Conservation (phyloP, 805 yeast species). For the Cyberlindnera xylosilytica region DNA sequence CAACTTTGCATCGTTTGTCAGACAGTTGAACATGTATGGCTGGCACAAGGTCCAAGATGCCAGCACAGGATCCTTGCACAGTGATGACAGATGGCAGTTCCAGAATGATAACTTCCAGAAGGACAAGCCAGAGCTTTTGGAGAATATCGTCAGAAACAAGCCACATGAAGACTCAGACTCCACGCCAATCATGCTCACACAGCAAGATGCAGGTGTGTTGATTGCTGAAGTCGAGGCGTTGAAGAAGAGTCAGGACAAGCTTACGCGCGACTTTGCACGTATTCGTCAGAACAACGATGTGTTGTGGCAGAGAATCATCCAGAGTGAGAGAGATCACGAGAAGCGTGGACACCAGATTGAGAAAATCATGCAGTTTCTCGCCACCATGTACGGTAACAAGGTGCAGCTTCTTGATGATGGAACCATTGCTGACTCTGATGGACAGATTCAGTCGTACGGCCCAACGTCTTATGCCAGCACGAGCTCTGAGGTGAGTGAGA, state of each 20-base stretch:
- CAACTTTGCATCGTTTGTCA: constrained; percentile 91
- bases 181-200: neutral
- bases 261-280: constrained; percentile 80
- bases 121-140: constrained; percentile 81
- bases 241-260: constrained; percentile 73
- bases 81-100: constrained; percentile 88
- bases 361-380: constrained; percentile 81
- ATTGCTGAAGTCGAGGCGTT: constrained; percentile 36
- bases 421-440: neutral
- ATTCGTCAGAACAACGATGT: constrained; percentile 84
- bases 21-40: constrained; percentile 97
- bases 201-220: neutral
- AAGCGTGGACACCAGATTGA: constrained; percentile 70
- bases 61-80: constrained; percentile 63
- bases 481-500: neutral
- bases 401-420: constrained; percentile 24
- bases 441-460: constrained; percentile 4
- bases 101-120: constrained; percentile 74
- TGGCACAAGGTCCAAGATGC: constrained; percentile 98
- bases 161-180: constrained; percentile 26
- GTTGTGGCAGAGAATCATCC: constrained; percentile 85
- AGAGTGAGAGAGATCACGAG: constrained; percentile 83
- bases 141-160: constrained; percentile 78
- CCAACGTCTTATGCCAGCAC: too few species aligned
- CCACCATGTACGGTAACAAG: constrained; percentile 50